These are phyloP conservation scores for Thecaphora thlaspeos DNA, from an alignment of 1,284 basidiomycete species.

Conservation along the genomic window DNA sequence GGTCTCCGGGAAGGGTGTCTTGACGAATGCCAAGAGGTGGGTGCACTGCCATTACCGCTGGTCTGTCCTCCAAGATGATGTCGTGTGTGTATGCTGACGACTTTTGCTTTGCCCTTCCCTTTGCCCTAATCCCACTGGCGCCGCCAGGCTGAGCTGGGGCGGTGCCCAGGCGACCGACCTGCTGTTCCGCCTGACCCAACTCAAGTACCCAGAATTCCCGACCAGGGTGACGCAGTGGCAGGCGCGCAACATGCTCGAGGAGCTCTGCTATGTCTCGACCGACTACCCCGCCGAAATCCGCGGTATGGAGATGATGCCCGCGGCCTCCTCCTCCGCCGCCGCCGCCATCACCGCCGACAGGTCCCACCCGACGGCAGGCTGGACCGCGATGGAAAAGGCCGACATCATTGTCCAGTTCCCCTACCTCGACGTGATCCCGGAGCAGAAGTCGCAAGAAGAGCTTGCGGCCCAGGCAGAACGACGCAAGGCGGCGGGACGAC, in stretches of 20 bases:
- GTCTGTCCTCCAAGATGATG: too few relatives aligned
- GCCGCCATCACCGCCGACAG: slow-evolving; percentile 65
- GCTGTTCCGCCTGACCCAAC: slow-evolving; percentile 83
- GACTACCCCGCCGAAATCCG: slow-evolving; percentile 73
- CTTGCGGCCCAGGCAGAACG: slow-evolving; percentile 74
- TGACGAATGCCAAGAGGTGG: slow-evolving; percentile 48
- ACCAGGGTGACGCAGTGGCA: slow-evolving; percentile 63
- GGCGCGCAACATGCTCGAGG: slow-evolving; percentile 80
- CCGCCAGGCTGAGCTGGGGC: slow-evolving; percentile 83
- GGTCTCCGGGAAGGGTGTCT: slow-evolving; percentile 39
- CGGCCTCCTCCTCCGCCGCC: slow-evolving; percentile 76
- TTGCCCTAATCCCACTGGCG: background rate
- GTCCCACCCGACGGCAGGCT: slow-evolving; percentile 67
- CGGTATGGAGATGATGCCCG: slow-evolving; percentile 56
- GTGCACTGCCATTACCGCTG: too few relatives aligned
- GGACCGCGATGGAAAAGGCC: slow-evolving; percentile 57
- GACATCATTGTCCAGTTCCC: slow-evolving; percentile 60
- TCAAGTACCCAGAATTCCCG: slow-evolving; percentile 90
- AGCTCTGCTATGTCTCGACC: slow-evolving; percentile 78
- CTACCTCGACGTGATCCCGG: slow-evolving; percentile 61
- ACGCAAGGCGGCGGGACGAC: slow-evolving; percentile 77
- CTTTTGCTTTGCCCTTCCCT: background rate
- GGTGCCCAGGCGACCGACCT: slow-evolving; percentile 85
- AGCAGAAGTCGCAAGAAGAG: slow-evolving; percentile 91
- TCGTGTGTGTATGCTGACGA: too few relatives aligned